Conservation (phyloP, 2,329 filamentous ascomycete species). For the Conoideocrella luteorostrata region DNA sequence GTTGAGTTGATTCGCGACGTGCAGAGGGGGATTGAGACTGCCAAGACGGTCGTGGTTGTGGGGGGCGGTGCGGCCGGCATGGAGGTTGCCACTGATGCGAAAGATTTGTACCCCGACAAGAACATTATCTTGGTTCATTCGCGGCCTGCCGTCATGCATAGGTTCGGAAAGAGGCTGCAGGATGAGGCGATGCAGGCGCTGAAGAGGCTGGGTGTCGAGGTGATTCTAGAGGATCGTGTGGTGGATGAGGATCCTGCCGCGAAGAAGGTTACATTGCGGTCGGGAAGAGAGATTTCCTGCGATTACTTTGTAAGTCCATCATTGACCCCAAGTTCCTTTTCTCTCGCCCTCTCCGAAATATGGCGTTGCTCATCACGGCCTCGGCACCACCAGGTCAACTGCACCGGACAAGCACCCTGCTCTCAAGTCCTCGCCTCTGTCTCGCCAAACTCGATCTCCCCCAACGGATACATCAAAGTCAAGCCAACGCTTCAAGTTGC, state of each 20-base stretch:
- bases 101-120: conserved; percentile 49
- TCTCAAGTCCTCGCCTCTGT: conserved; percentile 39
- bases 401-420: conserved; percentile 53
- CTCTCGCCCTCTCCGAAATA: neutral
- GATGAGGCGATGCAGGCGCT: conserved; percentile 34
- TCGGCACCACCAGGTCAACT: conserved; percentile 41
- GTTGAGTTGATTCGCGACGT: conserved; percentile 36
- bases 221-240: conserved; percentile 45
- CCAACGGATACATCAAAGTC: conserved; percentile 45
- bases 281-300: conserved; percentile 37
- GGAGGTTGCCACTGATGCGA: conserved; percentile 54
- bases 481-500: conserved; percentile 50
- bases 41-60: conserved; percentile 40
- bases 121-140: conserved; percentile 53
- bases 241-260: conserved; percentile 28
- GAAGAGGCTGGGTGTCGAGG: conserved; percentile 38
- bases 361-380: neutral
- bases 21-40: conserved; percentile 37
- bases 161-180: conserved; percentile 40
- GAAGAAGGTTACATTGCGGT: conserved; percentile 36
- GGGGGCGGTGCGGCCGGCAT: conserved; percentile 58
- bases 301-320: conserved; percentile 40
- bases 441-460: conserved; percentile 36
- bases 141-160: conserved; percentile 43
- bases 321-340: neutral